Conservation (phyloP, 164 flowering plant species). For the Chloranthus sessilifolius region DNA sequence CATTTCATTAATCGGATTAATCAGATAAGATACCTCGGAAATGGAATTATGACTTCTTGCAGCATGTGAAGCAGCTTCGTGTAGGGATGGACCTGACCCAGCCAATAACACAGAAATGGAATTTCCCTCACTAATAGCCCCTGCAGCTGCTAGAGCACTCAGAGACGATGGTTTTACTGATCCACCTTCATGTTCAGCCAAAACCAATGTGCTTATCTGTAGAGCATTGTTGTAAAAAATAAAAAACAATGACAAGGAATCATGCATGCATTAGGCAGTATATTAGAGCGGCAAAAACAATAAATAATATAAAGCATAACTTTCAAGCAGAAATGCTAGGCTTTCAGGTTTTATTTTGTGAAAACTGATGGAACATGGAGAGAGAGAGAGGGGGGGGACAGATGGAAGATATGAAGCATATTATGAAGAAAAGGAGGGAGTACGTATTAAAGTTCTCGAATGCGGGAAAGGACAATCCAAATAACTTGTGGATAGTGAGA, state of each 20-base stretch:
- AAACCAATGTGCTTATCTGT: constrained; percentile 67
- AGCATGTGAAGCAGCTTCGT: constrained; percentile 75
- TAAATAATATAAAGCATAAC: too few species aligned
- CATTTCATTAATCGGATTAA: too few species aligned
- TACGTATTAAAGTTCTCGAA: too few species aligned
- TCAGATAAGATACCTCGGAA: constrained; percentile 61
- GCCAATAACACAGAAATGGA: constrained; percentile 69
- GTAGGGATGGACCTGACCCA: constrained; percentile 77
- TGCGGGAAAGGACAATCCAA: too few species aligned
- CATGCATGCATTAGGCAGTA: not conserved
- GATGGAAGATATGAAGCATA: too few species aligned
- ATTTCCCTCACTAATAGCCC: constrained; percentile 40
- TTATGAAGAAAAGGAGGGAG: too few species aligned
- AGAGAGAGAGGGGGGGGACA: too few species aligned
- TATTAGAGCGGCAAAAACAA: not conserved
- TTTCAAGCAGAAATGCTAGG: not conserved
- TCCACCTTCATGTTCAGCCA: constrained; percentile 82
- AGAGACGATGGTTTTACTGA: constrained; percentile 45
- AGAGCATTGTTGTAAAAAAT: not conserved
- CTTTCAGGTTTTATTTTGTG: not conserved
- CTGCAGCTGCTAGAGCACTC: constrained; percentile 82
- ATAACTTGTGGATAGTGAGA: too few species aligned
- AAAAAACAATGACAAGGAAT: not conserved
- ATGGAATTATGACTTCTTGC: constrained; percentile 66
- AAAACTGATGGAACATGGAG: not conserved